phyloP scores from a whole-genome alignment of 306 rosid genomes.

The Arachis hypogaea region DNA sequence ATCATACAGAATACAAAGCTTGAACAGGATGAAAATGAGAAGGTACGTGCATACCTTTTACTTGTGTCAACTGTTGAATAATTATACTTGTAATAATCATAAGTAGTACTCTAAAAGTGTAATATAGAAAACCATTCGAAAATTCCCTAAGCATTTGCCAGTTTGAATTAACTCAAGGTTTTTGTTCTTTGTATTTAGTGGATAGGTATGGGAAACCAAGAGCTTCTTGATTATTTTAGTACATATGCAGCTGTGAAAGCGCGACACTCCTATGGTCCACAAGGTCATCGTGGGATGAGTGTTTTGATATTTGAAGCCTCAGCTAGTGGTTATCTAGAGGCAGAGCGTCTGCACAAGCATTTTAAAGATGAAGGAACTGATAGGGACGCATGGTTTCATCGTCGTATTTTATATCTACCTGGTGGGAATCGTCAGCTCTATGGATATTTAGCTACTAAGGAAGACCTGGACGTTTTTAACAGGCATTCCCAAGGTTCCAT shows the following conservation, averaged over 20 bases:
- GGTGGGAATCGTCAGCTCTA: conserved; percentile 82
- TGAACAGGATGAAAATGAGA: conserved; percentile 72
- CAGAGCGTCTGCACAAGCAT: conserved; percentile 81
- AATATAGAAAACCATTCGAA: conserved; percentile 12
- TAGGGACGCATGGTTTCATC: conserved; percentile 63
- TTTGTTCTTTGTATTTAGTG: conserved; percentile 50
- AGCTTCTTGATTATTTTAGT: conserved; percentile 72
- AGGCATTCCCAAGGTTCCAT: conserved; percentile 73
- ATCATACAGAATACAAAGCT: conserved; percentile 71
- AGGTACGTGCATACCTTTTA: conserved; percentile 48
- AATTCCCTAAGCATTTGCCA: neutral
- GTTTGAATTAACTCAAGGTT: conserved; percentile 23
- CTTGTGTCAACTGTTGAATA: conserved; percentile 17
- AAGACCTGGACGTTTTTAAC: conserved; percentile 70
- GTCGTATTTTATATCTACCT: conserved; percentile 43
- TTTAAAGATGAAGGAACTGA: conserved; percentile 71
- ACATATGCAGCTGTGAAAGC: conserved; percentile 63
- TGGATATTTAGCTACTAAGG: conserved; percentile 77
- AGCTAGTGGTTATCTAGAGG: conserved; percentile 78
- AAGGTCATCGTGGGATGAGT: conserved; percentile 91
- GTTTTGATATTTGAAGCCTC: conserved; percentile 81
- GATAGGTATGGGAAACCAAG: conserved; percentile 84
- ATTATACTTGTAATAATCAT: neutral
- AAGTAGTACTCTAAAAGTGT: neutral
- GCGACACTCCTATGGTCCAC: conserved; percentile 86